These are phyloP conservation scores for Obelidium mucronatum DNA, from an alignment of 192 early-diverging fungal genomes.

Conservation along the genomic window DNA sequence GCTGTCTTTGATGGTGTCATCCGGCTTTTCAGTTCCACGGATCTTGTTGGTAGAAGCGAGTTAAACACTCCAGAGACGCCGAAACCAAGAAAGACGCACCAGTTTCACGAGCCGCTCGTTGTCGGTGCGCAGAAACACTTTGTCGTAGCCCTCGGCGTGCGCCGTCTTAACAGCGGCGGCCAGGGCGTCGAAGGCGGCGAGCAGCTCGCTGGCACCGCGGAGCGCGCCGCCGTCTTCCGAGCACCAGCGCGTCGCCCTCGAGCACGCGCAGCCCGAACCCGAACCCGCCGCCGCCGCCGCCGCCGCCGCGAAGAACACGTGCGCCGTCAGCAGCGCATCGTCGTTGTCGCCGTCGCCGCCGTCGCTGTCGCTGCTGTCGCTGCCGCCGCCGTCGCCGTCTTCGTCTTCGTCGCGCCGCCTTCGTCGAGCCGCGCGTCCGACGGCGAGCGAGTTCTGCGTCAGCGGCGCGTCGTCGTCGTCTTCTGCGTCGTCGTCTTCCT, in stretches of 20 bases:
- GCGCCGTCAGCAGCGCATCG: slow-evolving; percentile 6
- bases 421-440: neutral
- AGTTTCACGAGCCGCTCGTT: neutral
- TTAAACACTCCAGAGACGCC: no score
- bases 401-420: neutral
- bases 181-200: slow-evolving; percentile 10
- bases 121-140: slow-evolving; percentile 14
- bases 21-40: no score
- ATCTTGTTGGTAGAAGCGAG: no score
- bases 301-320: slow-evolving; percentile 20
- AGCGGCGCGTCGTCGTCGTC: neutral
- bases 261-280: no score
- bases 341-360: no score
- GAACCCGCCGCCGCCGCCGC: neutral
- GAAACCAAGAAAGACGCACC: no score
- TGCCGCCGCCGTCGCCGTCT: neutral
- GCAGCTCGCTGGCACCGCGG: no score
- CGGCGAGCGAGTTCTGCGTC: slow-evolving; percentile 3
- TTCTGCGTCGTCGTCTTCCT: slow-evolving; percentile 15
- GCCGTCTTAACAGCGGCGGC: neutral
- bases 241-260: no score
- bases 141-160: slow-evolving; percentile 7
- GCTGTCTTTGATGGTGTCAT: no score
- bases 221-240: neutral
- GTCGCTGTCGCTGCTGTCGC: neutral